Conservation (phyloP, 2,329 filamentous ascomycete genomes). For the Zymoseptoria ardabiliae region DNA sequence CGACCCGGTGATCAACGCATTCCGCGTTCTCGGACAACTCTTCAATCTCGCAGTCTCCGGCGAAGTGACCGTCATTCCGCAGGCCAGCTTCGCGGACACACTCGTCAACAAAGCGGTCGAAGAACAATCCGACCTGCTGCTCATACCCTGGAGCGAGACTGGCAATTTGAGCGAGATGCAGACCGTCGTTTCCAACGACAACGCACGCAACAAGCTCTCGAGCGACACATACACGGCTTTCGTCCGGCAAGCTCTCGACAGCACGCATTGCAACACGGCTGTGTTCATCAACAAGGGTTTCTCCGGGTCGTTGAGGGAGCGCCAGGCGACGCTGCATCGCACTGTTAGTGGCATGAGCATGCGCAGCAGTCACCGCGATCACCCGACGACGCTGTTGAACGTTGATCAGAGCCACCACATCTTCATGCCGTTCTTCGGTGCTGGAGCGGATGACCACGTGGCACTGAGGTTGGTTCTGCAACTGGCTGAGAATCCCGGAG, state of each 20-base stretch:
- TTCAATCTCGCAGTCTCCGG: conserved; percentile 78
- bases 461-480: conserved; percentile 78
- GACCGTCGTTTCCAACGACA: conserved; percentile 37
- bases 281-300: conserved; percentile 72
- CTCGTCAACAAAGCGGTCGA: conserved; percentile 55
- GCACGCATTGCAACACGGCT: conserved; percentile 60
- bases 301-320: conserved; percentile 39
- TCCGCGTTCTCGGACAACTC: conserved; percentile 78
- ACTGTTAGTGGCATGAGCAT: conserved; percentile 53
- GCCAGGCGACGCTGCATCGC: conserved; percentile 36
- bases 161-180: conserved; percentile 65
- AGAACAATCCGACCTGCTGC: conserved; percentile 57
- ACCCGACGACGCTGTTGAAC: conserved; percentile 48
- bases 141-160: conserved; percentile 86
- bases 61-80: conserved; percentile 64
- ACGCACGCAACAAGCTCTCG: conserved; percentile 54
- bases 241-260: conserved; percentile 59
- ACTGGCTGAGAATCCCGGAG: conserved; percentile 67
- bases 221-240: conserved; percentile 64
- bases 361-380: conserved; percentile 48
- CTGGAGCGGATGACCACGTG: conserved; percentile 67
- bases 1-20: conserved; percentile 86
- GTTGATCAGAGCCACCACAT: conserved; percentile 70
- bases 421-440: conserved; percentile 77
- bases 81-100: conserved; percentile 70